Base-by-base conservation (phyloP, 2,329 filamentous ascomycete genomes). In the Mollisia scopiformis region DNA sequence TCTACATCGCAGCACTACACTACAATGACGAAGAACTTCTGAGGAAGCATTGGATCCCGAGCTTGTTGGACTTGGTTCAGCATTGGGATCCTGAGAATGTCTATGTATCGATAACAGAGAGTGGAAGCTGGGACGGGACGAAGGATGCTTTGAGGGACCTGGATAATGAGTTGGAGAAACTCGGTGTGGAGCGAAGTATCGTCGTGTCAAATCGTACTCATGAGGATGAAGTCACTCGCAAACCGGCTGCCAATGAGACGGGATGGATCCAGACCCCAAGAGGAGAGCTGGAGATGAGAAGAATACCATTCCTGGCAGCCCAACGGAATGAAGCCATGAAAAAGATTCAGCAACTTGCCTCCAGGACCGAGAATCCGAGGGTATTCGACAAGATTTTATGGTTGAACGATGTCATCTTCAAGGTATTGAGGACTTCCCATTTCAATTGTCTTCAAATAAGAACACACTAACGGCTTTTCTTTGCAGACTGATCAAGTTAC, bases 1-100 rank as follows among this genome's bases (percentile, higher is more conserved):
- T 91, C 63, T 91, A 86, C 75, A 89, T 92, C 61, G 84, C 87
- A 6, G 84, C 84, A 62, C 84, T 88, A 71, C 87, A 90, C 69
- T 91, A 87, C 82, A 91, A 89, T 68, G 84, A 84, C 65, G 88
- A 83, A 61, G 69, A 71, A 0, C 76, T 90, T n/a, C 78, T 92
- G 2, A 80, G 82, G 8, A 76, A 77, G 4, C 81, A 87, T 66
- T 91, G 89, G 88, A 86, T 81, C 63, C 75, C 80, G 6, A 86
- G 85, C 0, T 75, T 92, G 3, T 62, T 88, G 6, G 77, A 82
- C 2, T 75, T 91, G 23, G 80, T 83, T 5, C 76, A 81, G 51
- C 76, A 78, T 5, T 75, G 90, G 5, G 88, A 88, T 0, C 75
- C 81, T 0, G 79, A 84, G 2, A 90, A 90, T 68, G 82, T 91